Base-by-base conservation (phyloP, 176 grass and related monocot species). In the Aechmea fasciata region DNA sequence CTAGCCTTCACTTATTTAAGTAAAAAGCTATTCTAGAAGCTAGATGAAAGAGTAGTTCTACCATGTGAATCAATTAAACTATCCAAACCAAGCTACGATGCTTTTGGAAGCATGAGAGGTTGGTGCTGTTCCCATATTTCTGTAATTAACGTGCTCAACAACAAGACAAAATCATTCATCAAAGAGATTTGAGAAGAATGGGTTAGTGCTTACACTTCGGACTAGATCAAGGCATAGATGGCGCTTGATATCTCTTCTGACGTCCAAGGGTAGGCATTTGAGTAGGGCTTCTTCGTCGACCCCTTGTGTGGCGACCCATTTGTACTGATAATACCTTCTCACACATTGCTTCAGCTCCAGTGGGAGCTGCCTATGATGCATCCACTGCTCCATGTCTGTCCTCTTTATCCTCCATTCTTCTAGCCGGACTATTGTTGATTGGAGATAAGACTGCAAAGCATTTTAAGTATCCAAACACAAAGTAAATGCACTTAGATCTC, bases 301-400 rank as follows among this genome's bases (percentile, higher is more conserved):
- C 51, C 94, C 94, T 23, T 77, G 77, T 25, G 94, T 92, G 3
- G 94, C 89, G 13, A 93, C 77, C 94, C 94, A 97, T 51, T 74
- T 71, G 61, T 90, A 92, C 77, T 99, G 89, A 69, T 99, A 81
- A 88, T 99, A 88, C 62, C 82, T 50, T 19, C 94, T 76, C 29
- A 99, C 89, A 33, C 79, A 75, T 77, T 93, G 86, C 73, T 71
- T 76, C 81, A 99, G 86, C 68, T 84, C 69, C 55, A 74, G 82
- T 0, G 94, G 94, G 22, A 99, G 86, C 85, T 93, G 90, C 11
- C 94, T 78, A 66, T 99, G 94, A 23, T 85, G 84, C 94, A 99
- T 97, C 93, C 93, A 97, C 49, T 91, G 86, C 72, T 97, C 93
- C 77, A 81, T 92, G 78, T 97, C 93, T 9, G 88, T 97, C 68